These are phyloP conservation scores for Fabrea salina DNA, from an alignment of 169 alveolate species.

Conservation along the genomic window DNA sequence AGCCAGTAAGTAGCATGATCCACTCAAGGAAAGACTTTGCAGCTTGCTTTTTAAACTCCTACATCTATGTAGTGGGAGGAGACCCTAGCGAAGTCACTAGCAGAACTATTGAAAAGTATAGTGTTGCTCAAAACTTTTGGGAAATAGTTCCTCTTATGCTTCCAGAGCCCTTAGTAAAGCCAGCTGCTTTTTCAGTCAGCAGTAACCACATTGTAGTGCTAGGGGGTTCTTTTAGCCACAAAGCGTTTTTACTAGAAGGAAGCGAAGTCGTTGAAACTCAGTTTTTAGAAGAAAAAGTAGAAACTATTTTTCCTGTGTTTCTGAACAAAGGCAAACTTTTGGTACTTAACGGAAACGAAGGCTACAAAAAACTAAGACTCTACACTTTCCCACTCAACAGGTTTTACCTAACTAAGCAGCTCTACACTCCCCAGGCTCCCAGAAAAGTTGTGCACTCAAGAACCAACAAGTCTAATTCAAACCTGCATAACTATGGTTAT, in stretches of 20 bases:
- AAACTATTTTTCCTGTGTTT: background rate
- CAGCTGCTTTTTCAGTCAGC: background rate
- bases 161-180: background rate
- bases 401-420: too few species aligned
- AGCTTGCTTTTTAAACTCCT: too few species aligned
- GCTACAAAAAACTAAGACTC: background rate
- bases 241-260: background rate
- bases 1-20: too few species aligned
- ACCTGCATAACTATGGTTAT: too few species aligned
- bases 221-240: background rate
- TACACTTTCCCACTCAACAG: background rate
- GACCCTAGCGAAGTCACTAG: background rate
- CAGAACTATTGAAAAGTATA: conserved; percentile 5
- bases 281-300: background rate
- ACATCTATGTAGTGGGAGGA: conserved; percentile 7
- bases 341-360: background rate
- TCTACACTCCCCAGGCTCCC: too few species aligned
- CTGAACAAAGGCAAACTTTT: background rate
- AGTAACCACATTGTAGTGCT: background rate
- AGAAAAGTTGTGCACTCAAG: too few species aligned
- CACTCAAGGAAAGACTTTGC: too few species aligned
- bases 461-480: too few species aligned
- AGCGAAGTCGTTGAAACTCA: background rate
- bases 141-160: background rate
- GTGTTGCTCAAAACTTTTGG: background rate